Evolutionary conservation across 116 monocot species (phyloP).

Genomic region (Papilionanthe hybrid): DNA sequence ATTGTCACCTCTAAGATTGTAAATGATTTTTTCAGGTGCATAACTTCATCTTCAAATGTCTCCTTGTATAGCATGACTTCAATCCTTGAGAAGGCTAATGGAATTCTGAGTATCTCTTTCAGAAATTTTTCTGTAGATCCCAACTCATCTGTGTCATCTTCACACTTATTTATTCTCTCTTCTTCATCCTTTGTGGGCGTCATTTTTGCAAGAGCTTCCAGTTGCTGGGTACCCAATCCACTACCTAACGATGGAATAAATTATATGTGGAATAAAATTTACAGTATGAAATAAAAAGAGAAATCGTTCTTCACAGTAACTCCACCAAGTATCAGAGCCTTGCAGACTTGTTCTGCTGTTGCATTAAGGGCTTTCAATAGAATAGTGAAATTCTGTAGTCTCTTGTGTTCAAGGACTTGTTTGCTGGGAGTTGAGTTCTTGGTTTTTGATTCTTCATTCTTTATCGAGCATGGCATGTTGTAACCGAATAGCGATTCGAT

Average conservation of each 20-base stretch:
- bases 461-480: conserved; percentile 35
- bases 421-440: conserved; percentile 54
- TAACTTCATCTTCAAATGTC: conserved; percentile 76
- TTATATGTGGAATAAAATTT: not conserved
- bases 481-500: conserved; percentile 89
- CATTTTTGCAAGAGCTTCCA: conserved; percentile 66
- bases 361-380: conserved; percentile 82
- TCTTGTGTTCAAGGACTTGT: conserved; percentile 69
- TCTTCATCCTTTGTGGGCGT: conserved; percentile 69
- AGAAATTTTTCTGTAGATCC: conserved; percentile 64
- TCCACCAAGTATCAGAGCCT: conserved; percentile 53
- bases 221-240: conserved; percentile 45
- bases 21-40: conserved; percentile 57
- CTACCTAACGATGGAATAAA: conserved; percentile 32
- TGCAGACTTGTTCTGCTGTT: conserved; percentile 52
- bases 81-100: conserved; percentile 64
- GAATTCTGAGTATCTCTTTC: conserved; percentile 38
- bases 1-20: conserved; percentile 54
- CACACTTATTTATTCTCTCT: conserved; percentile 38
- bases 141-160: conserved; percentile 42
- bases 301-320: not conserved
- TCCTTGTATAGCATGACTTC: conserved; percentile 71
- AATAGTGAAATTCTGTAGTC: conserved; percentile 86
- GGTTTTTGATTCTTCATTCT: conserved; percentile 40
- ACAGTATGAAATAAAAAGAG: not conserved